A percentile compares a stretch with the other conserved stretches of the same genome.
Evolutionary conservation across 2,329 filamentous ascomycete genomes (phyloP).

Genomic region (Scedosporium minutisporum): DNA sequence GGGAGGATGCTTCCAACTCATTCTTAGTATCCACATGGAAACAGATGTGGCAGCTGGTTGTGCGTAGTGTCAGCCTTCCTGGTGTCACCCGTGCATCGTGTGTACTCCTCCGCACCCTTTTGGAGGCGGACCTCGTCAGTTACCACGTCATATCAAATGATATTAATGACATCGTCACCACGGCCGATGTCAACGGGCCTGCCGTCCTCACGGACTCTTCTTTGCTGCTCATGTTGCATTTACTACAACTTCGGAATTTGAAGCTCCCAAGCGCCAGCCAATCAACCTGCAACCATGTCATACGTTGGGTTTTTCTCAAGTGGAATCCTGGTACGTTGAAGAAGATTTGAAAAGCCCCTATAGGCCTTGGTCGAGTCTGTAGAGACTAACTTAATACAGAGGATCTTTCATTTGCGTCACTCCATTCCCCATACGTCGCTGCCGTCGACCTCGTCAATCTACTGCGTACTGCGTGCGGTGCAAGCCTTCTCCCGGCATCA

Average conservation of each 20-base stretch:
- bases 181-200: conserved; percentile 75
- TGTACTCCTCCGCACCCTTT: conserved; percentile 58
- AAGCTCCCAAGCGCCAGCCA: conserved; percentile 60
- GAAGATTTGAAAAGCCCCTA: neutral
- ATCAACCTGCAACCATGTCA: conserved; percentile 58
- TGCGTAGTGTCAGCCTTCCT: conserved; percentile 59
- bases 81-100: conserved; percentile 69
- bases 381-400: conserved; percentile 27
- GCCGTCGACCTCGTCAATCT: conserved; percentile 59
- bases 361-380: conserved; percentile 4
- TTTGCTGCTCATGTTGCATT: conserved; percentile 58
- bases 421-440: conserved; percentile 52
- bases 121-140: conserved; percentile 56
- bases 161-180: conserved; percentile 61
- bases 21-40: conserved; percentile 44
- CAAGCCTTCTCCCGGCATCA: conserved; percentile 21
- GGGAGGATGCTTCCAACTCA: conserved; percentile 8
- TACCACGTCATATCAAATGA: conserved; percentile 60
- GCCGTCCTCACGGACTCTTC: conserved; percentile 70
- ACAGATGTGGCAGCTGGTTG: conserved; percentile 65
- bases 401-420: conserved; percentile 58
- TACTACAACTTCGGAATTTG: conserved; percentile 57
- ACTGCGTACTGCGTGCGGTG: conserved; percentile 59
- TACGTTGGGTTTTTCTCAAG: conserved; percentile 71
- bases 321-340: conserved; percentile 67